Base-by-base conservation (phyloP, 2,329 filamentous ascomycete species). In the Curvularia lunata region DNA sequence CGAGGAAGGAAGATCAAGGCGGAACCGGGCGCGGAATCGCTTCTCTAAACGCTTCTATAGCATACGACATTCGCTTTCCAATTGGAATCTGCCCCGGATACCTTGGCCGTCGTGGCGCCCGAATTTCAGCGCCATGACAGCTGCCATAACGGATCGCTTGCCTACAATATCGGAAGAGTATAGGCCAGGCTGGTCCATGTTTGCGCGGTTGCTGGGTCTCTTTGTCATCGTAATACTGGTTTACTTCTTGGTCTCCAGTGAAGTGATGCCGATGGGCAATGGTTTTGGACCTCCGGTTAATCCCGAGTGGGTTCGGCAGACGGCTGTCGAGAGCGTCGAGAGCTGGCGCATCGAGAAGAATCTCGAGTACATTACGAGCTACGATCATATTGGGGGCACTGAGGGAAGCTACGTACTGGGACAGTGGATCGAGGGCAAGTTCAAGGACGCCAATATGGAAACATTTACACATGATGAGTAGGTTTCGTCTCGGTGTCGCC, bases 301-400 rank as follows among this genome's bases (percentile, higher is more conserved):
- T 66, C 89, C 93, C 1, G 92, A 97, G 70, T 89, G 87, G 61
- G 86, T 98, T 56, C 87, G 91, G 54, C 82, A 85, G 56, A 91
- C 89, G 76, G 84, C 96, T 25, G 87, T 95, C 75, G 82, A 83
- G 48, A 87, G 86, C 67, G 85, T 96, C 64, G 89, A 96, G 70
- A 82, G 86, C 53, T 82, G 83, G 58, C 68, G 75, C 48, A 82
- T 83, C 74, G 85, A 87, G 62, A 88, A 91, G 40, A 90, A 91
- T 56, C 79, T 97, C 58, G 81, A 85, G 69, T 90, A 93, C 71
- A 87, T 94, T 62, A 94, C 92, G 4, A 85, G 85, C 54, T 97
- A 91, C 73, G 91, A 95, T 61, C 95, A 98, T 76, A 84, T 98
- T 61, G 95, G 92, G 2, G 95, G 95, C n/a, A 96, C 92, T 3